Base-by-base conservation (phyloP, 495 filamentous ascomycete species). In the Talaromyces nanjingensis region DNA sequence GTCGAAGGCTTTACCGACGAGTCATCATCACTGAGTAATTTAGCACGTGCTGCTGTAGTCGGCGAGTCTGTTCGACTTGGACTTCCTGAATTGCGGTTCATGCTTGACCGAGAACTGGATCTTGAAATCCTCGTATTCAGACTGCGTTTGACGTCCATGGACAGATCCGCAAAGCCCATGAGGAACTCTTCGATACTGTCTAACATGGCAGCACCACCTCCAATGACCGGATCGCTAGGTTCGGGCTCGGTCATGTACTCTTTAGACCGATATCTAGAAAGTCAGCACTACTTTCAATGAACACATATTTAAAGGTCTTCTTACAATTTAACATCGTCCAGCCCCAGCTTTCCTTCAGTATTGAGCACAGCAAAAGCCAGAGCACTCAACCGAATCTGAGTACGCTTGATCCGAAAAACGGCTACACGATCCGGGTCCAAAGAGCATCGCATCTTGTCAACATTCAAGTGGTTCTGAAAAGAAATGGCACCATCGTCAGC, bases 91-190 rank as follows among this genome's bases (percentile, higher is more conserved):
- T 37, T 31, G 16, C 56, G 56, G 14, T 22, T 18, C 9, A 11
- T 22, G 27, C 29, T 37, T n/a, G 56, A 34, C 9, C n/a, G 60
- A 53, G 60, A 53, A 2, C 47, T 12, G 2, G 60, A 33, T 49
- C 60, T 18, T 0, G 60, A 20, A 9, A 33, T 22, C 22, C 29
- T 53, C n/a, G 45, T 37, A 3, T 62, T 62, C 5, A 62, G 27
- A 53, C 25, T 42, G 16, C 60, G 60, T 53, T 53, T 62, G 9
- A 62, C 27, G 25, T 64, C 89, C 14, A 83, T 78, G 0, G 93
- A 93, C 24, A 97, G 84, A 66, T 96, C 91, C 4, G 89, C 90
- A 33, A 93, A 77, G 0, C 91, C 92, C 81, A 93, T 90, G 69
- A 89, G 81, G 57, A 98, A 83, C 64, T 81, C 87, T 16, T 86